Percentiles rank a stretch among this genome's conserved stretches.
phyloP scores from a whole-genome alignment of 1,139 yeast genomes.

The Candida tunisiensis region DNA sequence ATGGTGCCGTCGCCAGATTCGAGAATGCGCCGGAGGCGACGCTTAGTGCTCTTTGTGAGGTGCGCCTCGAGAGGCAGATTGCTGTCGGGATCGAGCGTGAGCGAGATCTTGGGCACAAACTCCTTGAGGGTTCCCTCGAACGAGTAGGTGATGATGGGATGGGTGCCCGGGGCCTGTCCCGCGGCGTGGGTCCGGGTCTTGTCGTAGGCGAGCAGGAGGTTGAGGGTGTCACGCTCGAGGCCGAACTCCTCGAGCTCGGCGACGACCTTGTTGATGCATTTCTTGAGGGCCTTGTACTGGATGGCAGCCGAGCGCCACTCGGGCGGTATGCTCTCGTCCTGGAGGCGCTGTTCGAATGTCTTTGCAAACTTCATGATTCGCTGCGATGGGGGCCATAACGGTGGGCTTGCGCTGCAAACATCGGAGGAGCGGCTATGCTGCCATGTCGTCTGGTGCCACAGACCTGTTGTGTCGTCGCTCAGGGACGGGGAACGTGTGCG shows the following conservation, averaged over 20 bases:
- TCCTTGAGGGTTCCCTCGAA: slow-evolving; percentile 10
- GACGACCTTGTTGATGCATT: slow-evolving; percentile 46
- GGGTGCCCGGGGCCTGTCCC: slow-evolving; percentile 19
- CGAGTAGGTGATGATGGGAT: slow-evolving; percentile 8
- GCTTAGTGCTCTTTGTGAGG: no score
- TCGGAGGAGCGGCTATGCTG: no score
- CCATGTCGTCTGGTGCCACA: no score
- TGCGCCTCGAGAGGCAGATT: slow-evolving; percentile 7
- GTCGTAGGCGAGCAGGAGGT: slow-evolving; percentile 21
- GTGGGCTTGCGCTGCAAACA: no score
- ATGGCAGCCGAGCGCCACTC: slow-evolving; percentile 59
- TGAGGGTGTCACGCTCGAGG: slow-evolving; percentile 28
- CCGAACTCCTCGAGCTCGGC: slow-evolving; percentile 29
- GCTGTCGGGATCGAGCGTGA: slow-evolving; percentile 7
- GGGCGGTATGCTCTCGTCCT: slow-evolving; percentile 43
- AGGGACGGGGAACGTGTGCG: no score
- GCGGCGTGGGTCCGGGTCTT: slow-evolving; percentile 18
- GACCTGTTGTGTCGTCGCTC: no score
- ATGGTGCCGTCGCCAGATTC: no score
- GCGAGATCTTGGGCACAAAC: slow-evolving; percentile 9
- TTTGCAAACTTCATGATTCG: slow-evolving; percentile 55
- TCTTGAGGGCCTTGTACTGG: slow-evolving; percentile 54
- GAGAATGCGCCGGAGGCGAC: no score
- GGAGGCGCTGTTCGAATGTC: slow-evolving; percentile 43
- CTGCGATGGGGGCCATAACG: background rate